phyloP scores from a whole-genome alignment of 2,329 filamentous ascomycete species.

The Lecanicillium sp. region DNA sequence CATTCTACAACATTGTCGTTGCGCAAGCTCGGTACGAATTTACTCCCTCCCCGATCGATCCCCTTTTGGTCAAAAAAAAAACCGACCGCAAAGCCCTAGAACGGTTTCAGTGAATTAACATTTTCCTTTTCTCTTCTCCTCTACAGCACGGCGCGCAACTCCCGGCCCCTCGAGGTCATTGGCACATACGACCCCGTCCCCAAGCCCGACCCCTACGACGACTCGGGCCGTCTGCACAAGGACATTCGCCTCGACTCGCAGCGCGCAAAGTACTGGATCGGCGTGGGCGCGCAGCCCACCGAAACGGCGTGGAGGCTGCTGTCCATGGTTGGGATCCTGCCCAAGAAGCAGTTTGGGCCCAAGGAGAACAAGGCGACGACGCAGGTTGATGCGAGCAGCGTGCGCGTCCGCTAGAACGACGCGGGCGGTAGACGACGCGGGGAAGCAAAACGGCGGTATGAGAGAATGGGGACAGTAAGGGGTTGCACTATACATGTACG shows the following conservation, averaged over 20 bases:
- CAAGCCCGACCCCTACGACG: constrained; percentile 51
- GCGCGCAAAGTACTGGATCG: constrained; percentile 90
- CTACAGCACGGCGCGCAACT: constrained; percentile 72
- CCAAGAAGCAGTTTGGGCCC: constrained; percentile 29
- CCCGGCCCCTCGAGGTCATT: constrained; percentile 87
- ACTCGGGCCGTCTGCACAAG: constrained; percentile 68
- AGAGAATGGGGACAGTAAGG: neutral
- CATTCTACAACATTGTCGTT: constrained; percentile 97
- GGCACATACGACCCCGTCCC: constrained; percentile 67
- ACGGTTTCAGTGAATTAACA: neutral
- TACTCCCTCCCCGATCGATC: constrained; percentile 2
- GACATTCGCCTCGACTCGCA: constrained; percentile 80
- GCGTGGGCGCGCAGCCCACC: constrained; percentile 90
- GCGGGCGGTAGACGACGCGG: neutral
- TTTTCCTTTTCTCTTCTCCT: constrained; percentile 3
- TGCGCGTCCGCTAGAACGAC: constrained; percentile 20
- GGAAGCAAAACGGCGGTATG: neutral
- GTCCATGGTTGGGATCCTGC: constrained; percentile 57
- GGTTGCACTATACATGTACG: too few species aligned
- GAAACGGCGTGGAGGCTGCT: constrained; percentile 84
- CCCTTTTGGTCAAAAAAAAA: neutral
- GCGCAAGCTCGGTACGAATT: constrained; percentile 72
- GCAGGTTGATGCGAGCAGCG: constrained; percentile 17
- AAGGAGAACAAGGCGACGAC: constrained; percentile 17
- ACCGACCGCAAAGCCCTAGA: neutral